Conservation (phyloP, 768 basidiomycete genomes). For the Boletus tylopilopsis region DNA sequence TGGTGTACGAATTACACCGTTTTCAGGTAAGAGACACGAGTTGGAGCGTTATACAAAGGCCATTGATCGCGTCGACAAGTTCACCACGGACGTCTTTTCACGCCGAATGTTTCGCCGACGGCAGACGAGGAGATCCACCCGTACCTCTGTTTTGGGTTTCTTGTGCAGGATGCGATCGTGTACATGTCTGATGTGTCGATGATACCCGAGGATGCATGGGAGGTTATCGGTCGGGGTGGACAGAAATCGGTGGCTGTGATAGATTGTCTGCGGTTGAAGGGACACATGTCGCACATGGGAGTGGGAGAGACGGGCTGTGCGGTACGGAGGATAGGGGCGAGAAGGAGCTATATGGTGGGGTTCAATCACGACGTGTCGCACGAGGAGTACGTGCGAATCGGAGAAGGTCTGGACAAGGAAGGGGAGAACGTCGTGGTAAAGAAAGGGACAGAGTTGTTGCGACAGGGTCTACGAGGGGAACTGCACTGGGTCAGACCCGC, state of each 20-base stretch:
- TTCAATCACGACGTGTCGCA: conserved; percentile 77
- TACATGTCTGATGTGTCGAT: conserved; percentile 84
- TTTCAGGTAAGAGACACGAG: conserved; percentile 46
- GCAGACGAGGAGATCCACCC: conserved; percentile 39
- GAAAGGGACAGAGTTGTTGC: conserved; percentile 44
- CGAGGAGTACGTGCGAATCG: conserved; percentile 69
- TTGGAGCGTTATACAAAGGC: not conserved
- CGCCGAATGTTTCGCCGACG: conserved; percentile 31
- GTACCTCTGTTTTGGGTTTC: conserved; percentile 67
- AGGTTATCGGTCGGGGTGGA: conserved; percentile 33
- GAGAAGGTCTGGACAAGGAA: conserved; percentile 43
- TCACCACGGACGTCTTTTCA: conserved; percentile 70
- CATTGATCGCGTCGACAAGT: conserved; percentile 38
- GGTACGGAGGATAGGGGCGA: conserved; percentile 54
- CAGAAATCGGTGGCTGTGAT: conserved; percentile 57
- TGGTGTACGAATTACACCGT: conserved; percentile 60
- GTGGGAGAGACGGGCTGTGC: conserved; percentile 56
- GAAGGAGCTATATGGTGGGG: conserved; percentile 67
- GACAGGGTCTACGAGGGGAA: conserved; percentile 42
- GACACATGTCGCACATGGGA: conserved; percentile 80
- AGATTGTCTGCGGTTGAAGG: conserved; percentile 65
- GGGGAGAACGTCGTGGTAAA: conserved; percentile 34
- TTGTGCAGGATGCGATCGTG: conserved; percentile 58
- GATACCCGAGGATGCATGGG: conserved; percentile 75
- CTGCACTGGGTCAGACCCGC: conserved; percentile 65